Evolutionary conservation across 2,329 filamentous ascomycete species (phyloP).

Genomic region (Pleomassaria siparia): DNA sequence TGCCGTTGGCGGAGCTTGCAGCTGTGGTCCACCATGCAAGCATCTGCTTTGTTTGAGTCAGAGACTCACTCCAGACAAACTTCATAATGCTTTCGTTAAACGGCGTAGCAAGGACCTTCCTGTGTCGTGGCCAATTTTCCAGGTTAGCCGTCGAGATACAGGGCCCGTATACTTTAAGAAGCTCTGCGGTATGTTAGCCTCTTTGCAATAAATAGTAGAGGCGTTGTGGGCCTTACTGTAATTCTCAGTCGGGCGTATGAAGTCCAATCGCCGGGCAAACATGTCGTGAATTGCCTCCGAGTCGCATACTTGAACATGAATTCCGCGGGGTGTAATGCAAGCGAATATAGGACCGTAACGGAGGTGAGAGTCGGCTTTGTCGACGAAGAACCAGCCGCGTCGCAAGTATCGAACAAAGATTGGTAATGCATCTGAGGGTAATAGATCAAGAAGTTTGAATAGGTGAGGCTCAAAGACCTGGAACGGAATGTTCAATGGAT

Average conservation of each 20-base stretch:
- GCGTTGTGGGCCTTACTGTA: constrained; percentile 15
- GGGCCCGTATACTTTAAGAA: constrained; percentile 16
- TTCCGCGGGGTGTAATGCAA: constrained; percentile 12
- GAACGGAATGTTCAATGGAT: constrained; percentile 12
- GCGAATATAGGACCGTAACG: constrained; percentile 15
- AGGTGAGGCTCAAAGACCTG: constrained; percentile 13
- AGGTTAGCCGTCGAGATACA: constrained; percentile 14
- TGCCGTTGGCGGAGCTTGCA: constrained; percentile 13
- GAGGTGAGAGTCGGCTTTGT: constrained; percentile 16
- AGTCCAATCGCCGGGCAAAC: constrained; percentile 14
- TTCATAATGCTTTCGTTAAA: constrained; percentile 48
- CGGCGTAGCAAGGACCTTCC: constrained; percentile 42
- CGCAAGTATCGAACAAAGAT: constrained; percentile 12
- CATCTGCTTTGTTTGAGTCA: constrained; percentile 54
- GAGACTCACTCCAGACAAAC: constrained; percentile 57
- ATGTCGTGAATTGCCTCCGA: constrained; percentile 15
- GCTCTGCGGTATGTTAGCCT: constrained; percentile 6
- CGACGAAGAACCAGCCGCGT: constrained; percentile 20
- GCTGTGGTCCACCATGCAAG: constrained; percentile 13
- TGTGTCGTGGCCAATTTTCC: constrained; percentile 47
- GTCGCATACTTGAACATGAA: constrained; percentile 15
- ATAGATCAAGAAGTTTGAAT: constrained; percentile 8
- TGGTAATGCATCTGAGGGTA: constrained; percentile 11
- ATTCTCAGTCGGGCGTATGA: constrained; percentile 12
- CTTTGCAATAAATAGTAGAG: neutral